Percentiles rank a stretch among this genome's conserved stretches.
Conservation (phyloP, 768 basidiomycete genomes). For the Mycena galericulata region DNA sequence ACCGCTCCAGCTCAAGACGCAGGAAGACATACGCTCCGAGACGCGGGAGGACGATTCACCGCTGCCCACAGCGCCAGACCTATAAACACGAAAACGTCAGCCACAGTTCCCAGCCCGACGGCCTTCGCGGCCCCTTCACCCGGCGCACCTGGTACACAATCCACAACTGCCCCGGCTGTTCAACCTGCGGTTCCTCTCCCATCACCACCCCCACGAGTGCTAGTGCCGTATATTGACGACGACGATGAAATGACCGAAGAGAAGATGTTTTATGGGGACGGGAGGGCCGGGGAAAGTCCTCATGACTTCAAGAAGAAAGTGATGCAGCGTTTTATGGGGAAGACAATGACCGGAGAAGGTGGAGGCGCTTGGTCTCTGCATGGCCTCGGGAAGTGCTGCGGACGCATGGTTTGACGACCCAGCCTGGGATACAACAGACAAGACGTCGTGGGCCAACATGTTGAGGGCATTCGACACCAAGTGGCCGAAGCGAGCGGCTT, state of each 20-base stretch:
- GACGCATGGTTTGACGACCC: constrained; percentile 15
- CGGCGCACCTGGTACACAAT: background rate
- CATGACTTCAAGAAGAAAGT: constrained; percentile 15
- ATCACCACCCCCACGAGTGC: background rate
- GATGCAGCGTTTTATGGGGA: background rate
- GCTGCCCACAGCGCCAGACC: background rate
- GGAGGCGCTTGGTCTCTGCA: background rate
- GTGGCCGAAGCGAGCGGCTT: background rate
- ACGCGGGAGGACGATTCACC: background rate
- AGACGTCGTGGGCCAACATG: background rate
- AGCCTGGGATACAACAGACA: background rate
- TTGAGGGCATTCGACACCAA: background rate
- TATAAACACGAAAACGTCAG: background rate
- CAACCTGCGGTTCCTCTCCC: background rate
- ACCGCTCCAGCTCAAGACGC: background rate
- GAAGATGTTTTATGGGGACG: constrained; percentile 18
- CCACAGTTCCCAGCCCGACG: background rate
- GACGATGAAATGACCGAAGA: background rate
- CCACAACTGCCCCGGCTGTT: background rate
- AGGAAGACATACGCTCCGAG: background rate
- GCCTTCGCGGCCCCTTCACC: background rate
- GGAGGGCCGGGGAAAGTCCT: constrained; percentile 3
- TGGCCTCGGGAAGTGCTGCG: constrained; percentile 6
- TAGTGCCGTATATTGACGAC: background rate
- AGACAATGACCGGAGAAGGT: constrained; percentile 8